Evolutionary conservation across 176 grass and related monocot genomes (phyloP).

Genomic region (Echinochloa phyllopogon): DNA sequence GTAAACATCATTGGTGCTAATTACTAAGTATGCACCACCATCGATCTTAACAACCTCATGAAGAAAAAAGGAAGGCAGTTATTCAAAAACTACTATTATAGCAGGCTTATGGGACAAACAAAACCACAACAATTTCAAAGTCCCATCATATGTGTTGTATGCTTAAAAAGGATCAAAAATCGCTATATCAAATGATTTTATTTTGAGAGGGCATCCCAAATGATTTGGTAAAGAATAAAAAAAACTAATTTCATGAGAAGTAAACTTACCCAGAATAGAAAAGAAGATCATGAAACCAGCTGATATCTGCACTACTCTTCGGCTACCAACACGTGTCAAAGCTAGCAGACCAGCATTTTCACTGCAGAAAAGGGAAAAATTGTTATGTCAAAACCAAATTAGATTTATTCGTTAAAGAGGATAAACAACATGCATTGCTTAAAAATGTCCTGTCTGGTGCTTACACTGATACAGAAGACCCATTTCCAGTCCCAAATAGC

Average conservation of each 20-base stretch:
- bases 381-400: constrained; percentile 5
- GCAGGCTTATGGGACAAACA: not conserved
- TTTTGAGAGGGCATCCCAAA: not conserved
- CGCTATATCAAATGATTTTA: not conserved
- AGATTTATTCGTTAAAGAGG: not conserved
- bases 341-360: constrained; percentile 98
- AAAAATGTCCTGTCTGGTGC: constrained; percentile 32
- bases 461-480: constrained; percentile 97
- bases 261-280: constrained; percentile 77
- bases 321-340: constrained; percentile 91
- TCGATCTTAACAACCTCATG: not conserved
- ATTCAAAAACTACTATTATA: not conserved
- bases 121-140: not conserved
- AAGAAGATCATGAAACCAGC: constrained; percentile 99
- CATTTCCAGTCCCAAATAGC: constrained; percentile 94
- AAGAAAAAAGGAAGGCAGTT: not conserved
- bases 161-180: not conserved
- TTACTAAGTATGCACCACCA: constrained; percentile 4
- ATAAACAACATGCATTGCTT: constrained; percentile 1
- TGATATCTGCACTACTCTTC: constrained; percentile 96
- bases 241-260: not conserved
- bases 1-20: not conserved
- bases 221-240: constrained; percentile 16
- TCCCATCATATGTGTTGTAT: not conserved
- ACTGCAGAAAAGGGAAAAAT: constrained; percentile 45